Evolutionary conservation across 2,329 filamentous ascomycete species (phyloP).

Genomic region (Sphaerostilbella broomeana): DNA sequence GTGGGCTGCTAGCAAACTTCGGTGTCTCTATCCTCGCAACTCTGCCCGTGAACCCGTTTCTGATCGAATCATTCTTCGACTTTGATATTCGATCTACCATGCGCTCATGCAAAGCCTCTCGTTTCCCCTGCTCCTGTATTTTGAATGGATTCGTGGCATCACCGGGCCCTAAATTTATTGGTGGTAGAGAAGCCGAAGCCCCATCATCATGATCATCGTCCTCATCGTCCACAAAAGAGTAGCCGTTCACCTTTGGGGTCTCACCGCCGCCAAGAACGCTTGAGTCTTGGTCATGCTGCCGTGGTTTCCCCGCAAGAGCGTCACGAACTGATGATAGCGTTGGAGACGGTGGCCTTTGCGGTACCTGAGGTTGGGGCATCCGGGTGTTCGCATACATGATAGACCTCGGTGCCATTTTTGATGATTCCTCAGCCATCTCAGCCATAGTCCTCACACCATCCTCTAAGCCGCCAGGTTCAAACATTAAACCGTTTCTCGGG

Average conservation of each 20-base stretch:
- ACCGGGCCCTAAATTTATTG: constrained; percentile 52
- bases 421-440: constrained; percentile 62
- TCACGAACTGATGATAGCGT: constrained; percentile 79
- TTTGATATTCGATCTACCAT: constrained; percentile 79
- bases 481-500: constrained; percentile 85
- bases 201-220: constrained; percentile 43
- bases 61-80: constrained; percentile 58
- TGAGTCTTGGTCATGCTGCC: constrained; percentile 56
- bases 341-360: constrained; percentile 60
- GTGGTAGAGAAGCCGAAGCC: constrained; percentile 22
- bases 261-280: constrained; percentile 54
- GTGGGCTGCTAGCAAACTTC: constrained; percentile 60
- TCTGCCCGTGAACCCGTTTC: constrained; percentile 54
- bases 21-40: constrained; percentile 57
- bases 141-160: constrained; percentile 73
- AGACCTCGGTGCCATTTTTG: constrained; percentile 66
- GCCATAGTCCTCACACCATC: constrained; percentile 55
- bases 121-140: constrained; percentile 63
- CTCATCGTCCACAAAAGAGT: constrained; percentile 86
- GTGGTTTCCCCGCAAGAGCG: constrained; percentile 69
- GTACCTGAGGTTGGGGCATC: constrained; percentile 47
- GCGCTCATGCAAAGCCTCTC: constrained; percentile 76
- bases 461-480: constrained; percentile 60
- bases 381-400: constrained; percentile 82
- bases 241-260: constrained; percentile 88